Conservation (phyloP, 768 basidiomycete species). For the Calocybe cyanea region DNA sequence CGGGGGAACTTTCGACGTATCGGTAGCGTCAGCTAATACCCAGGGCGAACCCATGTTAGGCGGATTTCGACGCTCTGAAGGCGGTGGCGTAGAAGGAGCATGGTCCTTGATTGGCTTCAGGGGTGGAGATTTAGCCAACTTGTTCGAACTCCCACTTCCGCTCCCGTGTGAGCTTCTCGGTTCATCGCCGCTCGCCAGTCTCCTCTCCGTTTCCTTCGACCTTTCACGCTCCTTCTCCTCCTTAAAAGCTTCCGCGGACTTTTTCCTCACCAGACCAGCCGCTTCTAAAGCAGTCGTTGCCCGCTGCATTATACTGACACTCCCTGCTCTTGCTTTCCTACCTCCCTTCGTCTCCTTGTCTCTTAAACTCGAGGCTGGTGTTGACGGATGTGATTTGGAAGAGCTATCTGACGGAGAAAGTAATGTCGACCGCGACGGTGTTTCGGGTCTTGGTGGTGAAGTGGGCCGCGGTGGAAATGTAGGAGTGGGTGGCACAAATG, state of each 20-base stretch:
- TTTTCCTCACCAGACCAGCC: constrained; percentile 79
- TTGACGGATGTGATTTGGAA: constrained; percentile 63
- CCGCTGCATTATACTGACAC: constrained; percentile 94
- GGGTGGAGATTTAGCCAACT: constrained; percentile 69
- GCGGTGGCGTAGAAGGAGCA: constrained; percentile 50
- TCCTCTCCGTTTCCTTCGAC: constrained; percentile 40
- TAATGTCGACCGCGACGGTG: constrained; percentile 46
- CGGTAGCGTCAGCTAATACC: constrained; percentile 53
- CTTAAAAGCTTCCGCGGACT: constrained; percentile 68
- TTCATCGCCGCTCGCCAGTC: constrained; percentile 45
- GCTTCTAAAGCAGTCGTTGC: constrained; percentile 90
- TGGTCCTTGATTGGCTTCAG: constrained; percentile 46
- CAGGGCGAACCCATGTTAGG: constrained; percentile 64
- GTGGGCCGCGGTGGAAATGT: constrained; percentile 45
- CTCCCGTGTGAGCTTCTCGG: constrained; percentile 64
- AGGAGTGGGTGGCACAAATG: constrained; percentile 77
- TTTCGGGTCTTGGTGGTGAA: constrained; percentile 52
- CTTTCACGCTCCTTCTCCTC: constrained; percentile 51
- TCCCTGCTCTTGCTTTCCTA: constrained; percentile 76
- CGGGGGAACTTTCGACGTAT: constrained; percentile 28
- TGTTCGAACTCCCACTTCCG: constrained; percentile 51
- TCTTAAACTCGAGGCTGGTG: constrained; percentile 60
- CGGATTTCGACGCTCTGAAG: constrained; percentile 36
- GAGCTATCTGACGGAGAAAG: constrained; percentile 56
- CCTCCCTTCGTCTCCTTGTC: constrained; percentile 58